Conservation (phyloP, 441 rosid species). For the Mallotus repandus region DNA sequence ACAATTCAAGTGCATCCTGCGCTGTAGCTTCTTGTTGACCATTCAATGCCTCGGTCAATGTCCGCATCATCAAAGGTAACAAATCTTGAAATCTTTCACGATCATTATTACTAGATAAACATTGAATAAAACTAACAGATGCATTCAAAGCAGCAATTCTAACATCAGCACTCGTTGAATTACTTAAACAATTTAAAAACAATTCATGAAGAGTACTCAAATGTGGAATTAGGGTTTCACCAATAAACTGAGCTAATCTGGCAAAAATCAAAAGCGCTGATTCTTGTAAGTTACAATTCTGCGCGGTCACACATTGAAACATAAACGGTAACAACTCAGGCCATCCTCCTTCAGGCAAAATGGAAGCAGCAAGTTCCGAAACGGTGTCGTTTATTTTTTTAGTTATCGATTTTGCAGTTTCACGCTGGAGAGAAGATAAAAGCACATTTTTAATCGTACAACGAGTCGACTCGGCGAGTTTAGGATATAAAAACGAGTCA, state of each 20-base stretch:
- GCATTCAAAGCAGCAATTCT: slow-evolving; percentile 89
- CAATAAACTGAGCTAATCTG: slow-evolving; percentile 73
- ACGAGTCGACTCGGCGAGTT: slow-evolving; percentile 60
- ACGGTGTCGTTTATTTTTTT: slow-evolving; percentile 82
- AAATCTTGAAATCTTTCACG: slow-evolving; percentile 85
- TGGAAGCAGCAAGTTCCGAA: slow-evolving; percentile 78
- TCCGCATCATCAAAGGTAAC: slow-evolving; percentile 81
- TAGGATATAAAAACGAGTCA: slow-evolving; percentile 76
- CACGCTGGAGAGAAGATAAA: slow-evolving; percentile 63
- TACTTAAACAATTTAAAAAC: slow-evolving; percentile 58
- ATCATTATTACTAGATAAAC: slow-evolving; percentile 55
- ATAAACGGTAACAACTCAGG: slow-evolving; percentile 87
- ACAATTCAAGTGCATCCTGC: slow-evolving; percentile 82
- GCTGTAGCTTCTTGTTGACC: slow-evolving; percentile 78
- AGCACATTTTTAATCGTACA: slow-evolving; percentile 64
- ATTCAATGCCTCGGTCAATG: slow-evolving; percentile 80
- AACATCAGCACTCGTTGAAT: slow-evolving; percentile 56
- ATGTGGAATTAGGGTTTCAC: slow-evolving; percentile 70
- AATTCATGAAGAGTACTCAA: slow-evolving; percentile 71
- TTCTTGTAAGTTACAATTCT: slow-evolving; percentile 69
- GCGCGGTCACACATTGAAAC: slow-evolving; percentile 80
- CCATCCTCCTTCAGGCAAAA: slow-evolving; percentile 80
- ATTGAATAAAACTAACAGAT: slow-evolving; percentile 75
- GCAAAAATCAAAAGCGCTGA: slow-evolving; percentile 79
- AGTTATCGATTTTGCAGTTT: slow-evolving; percentile 58